Percentiles rank a stretch among this genome's conserved stretches.
Conservation (phyloP, 116 monocot species). For the Trichopus zeylanicus region DNA sequence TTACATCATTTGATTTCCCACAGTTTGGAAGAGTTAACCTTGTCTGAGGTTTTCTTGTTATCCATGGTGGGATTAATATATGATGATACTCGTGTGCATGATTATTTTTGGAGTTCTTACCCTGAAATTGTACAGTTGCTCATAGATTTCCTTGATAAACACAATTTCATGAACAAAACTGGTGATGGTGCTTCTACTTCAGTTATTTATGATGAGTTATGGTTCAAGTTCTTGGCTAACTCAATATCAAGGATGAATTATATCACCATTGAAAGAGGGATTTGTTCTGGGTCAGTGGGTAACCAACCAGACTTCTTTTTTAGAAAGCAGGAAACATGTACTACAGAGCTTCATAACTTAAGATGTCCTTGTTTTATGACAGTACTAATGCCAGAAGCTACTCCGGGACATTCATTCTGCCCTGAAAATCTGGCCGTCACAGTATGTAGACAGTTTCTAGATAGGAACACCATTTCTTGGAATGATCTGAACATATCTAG, state of each 20-base stretch:
- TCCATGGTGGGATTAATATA: slow-evolving; percentile 66
- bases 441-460: slow-evolving; percentile 42
- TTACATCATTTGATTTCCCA: neutral
- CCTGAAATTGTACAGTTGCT: slow-evolving; percentile 21
- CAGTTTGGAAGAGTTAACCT: slow-evolving; percentile 44
- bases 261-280: neutral
- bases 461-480: slow-evolving; percentile 36
- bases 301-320: slow-evolving; percentile 2
- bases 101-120: slow-evolving; percentile 20
- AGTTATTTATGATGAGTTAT: slow-evolving; percentile 21
- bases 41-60: slow-evolving; percentile 72
- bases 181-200: slow-evolving; percentile 15
- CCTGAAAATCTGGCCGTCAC: slow-evolving; percentile 54
- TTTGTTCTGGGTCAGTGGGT: neutral
- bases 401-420: slow-evolving; percentile 17
- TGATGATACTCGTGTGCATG: slow-evolving; percentile 50
- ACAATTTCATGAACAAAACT: slow-evolving; percentile 8
- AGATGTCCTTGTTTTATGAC: slow-evolving; percentile 1
- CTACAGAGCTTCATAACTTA: neutral
- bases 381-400: neutral
- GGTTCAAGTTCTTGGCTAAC: slow-evolving; percentile 60
- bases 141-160: slow-evolving; percentile 7
- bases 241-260: slow-evolving; percentile 21
- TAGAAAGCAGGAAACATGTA: neutral
- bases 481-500: slow-evolving; percentile 61